Percentiles rank a stretch among this genome's conserved stretches.
Conservation (phyloP, 2,329 filamentous ascomycete genomes). For the Fusarium hostae region DNA sequence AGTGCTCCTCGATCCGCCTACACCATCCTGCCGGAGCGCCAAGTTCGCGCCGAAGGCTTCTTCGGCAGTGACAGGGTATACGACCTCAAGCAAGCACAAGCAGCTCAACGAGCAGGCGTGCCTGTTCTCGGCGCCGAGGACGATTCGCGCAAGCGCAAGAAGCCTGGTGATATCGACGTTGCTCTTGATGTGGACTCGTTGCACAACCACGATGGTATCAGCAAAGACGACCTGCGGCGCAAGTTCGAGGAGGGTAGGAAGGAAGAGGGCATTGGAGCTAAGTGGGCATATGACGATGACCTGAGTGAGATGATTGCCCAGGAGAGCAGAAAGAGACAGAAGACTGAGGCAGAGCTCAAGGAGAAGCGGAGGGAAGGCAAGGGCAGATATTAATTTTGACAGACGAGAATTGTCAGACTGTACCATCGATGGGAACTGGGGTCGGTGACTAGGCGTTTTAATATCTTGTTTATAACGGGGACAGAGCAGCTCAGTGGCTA, state of each 20-base stretch:
- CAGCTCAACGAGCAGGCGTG: slow-evolving; percentile 62
- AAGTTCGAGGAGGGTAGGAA: slow-evolving; percentile 80
- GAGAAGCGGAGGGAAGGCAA: slow-evolving; percentile 70
- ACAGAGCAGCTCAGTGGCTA: slow-evolving; percentile 30
- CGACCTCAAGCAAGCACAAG: slow-evolving; percentile 72
- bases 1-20: slow-evolving; percentile 82
- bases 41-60: slow-evolving; percentile 88
- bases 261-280: slow-evolving; percentile 73
- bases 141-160: slow-evolving; percentile 85
- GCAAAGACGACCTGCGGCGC: slow-evolving; percentile 83
- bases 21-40: slow-evolving; percentile 88
- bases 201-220: slow-evolving; percentile 78
- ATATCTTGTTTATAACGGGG: slow-evolving; percentile 36
- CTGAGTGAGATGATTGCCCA: slow-evolving; percentile 95
- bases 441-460: slow-evolving; percentile 30
- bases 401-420: slow-evolving; percentile 12
- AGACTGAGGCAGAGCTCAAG: slow-evolving; percentile 83
- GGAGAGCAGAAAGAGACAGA: slow-evolving; percentile 89
- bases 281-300: slow-evolving; percentile 85
- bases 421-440: slow-evolving; percentile 28
- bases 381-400: slow-evolving; percentile 58
- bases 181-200: slow-evolving; percentile 88
- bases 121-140: slow-evolving; percentile 85
- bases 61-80: slow-evolving; percentile 96
- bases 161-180: slow-evolving; percentile 94